phyloP scores from a whole-genome alignment of 2,329 filamentous ascomycete genomes.

The Sarocladium oryzae region DNA sequence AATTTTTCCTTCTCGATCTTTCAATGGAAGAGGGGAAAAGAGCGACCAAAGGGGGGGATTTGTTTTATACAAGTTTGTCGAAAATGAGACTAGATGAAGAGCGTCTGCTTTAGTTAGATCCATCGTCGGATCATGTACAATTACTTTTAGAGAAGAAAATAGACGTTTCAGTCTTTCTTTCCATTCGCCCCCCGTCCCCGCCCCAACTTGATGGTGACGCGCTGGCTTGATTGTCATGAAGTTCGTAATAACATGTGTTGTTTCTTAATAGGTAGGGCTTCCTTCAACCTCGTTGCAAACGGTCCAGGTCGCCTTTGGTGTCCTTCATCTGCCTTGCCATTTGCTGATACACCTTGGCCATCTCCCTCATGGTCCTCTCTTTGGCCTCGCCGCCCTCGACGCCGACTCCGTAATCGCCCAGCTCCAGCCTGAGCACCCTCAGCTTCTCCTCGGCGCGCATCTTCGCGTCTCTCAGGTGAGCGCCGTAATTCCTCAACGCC shows the following conservation, averaged over 20 bases:
- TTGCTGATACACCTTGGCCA: constrained; percentile 44
- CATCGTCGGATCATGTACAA: constrained; percentile 5
- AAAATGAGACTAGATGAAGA: constrained; percentile 1
- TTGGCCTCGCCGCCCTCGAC: constrained; percentile 30
- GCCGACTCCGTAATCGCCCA: constrained; percentile 44
- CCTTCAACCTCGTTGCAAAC: constrained; percentile 22
- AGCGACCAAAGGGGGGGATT: too few relatives aligned
- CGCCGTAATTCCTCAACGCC: constrained; percentile 40
- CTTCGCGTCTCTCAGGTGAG: constrained; percentile 43
- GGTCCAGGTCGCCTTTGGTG: constrained; percentile 39
- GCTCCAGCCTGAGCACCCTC: constrained; percentile 32
- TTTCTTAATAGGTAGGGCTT: too few relatives aligned
- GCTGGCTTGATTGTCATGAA: too few relatives aligned
- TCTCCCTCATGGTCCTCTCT: constrained; percentile 45
- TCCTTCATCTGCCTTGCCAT: constrained; percentile 45
- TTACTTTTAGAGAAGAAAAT: constrained; percentile 8
- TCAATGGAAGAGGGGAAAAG: background rate
- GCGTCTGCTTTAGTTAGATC: constrained; percentile 5
- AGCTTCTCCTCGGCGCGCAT: constrained; percentile 38
- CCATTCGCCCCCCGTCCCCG: too few relatives aligned
- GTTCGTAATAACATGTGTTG: too few relatives aligned
- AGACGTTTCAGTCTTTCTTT: background rate
- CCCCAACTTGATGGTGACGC: too few relatives aligned
- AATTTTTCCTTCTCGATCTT: background rate
- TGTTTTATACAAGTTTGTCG: too few relatives aligned